Evolutionary conservation across 805 yeast genomes (phyloP).

Genomic region (Sugiyamaella americana): DNA sequence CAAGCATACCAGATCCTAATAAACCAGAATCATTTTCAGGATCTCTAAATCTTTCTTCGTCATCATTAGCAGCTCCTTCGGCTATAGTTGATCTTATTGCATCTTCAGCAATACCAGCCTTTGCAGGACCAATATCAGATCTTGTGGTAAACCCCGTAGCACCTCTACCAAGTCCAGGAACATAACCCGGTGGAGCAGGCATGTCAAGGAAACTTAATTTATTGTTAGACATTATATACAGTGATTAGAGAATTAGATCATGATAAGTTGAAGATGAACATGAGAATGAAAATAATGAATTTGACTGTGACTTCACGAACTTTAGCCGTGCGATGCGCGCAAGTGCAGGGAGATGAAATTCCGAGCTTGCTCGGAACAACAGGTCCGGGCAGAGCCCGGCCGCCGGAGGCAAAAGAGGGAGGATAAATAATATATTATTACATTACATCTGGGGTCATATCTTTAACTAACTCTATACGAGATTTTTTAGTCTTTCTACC

Average conservation of each 20-base stretch:
- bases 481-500: constrained; percentile 13
- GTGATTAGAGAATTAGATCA: no score
- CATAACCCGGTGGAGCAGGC: constrained; percentile 82
- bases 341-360: neutral
- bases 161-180: constrained; percentile 92
- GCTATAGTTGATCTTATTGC: constrained; percentile 28
- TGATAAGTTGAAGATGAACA: no score
- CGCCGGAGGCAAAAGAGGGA: neutral
- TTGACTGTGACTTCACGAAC: neutral
- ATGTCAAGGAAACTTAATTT: constrained; percentile 57
- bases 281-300: no score
- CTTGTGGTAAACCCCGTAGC: constrained; percentile 89
- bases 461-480: constrained; percentile 13
- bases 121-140: constrained; percentile 59
- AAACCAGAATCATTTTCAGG: constrained; percentile 33
- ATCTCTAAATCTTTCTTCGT: constrained; percentile 28
- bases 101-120: constrained; percentile 35
- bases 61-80: constrained; percentile 25
- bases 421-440: no score
- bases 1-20: constrained; percentile 25
- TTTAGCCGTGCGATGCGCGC: neutral
- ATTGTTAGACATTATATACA: constrained; percentile 2
- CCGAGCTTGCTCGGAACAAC: no score
- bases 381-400: neutral
- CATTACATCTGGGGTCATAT: constrained; percentile 3